Evolutionary conservation across 768 basidiomycete species (phyloP).

Genomic region (Tricholoma hemisulphureum): DNA sequence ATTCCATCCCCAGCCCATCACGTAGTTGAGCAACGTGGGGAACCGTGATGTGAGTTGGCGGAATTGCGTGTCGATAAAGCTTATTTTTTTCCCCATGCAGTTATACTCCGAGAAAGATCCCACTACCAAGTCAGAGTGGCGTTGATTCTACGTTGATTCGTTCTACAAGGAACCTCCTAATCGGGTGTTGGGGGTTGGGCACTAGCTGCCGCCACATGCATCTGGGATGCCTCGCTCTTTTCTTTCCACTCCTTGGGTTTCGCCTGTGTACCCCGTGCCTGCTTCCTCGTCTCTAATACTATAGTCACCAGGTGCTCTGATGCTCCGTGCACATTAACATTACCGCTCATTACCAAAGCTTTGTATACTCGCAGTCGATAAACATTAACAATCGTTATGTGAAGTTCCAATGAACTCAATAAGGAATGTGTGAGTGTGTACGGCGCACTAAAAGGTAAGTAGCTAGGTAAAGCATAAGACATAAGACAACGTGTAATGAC

Average conservation of each 20-base stretch:
- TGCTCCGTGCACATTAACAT: background rate
- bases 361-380: too few species aligned
- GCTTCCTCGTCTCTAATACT: background rate
- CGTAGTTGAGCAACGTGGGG: conserved; percentile 26
- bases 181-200: background rate
- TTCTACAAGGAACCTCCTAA: background rate
- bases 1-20: conserved; percentile 69
- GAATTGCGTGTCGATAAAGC: background rate
- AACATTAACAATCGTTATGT: too few species aligned
- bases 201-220: background rate
- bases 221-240: background rate
- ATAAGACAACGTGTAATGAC: background rate
- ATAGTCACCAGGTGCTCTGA: background rate
- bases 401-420: background rate
- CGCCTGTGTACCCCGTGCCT: background rate
- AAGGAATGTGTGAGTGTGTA: conserved; percentile 2
- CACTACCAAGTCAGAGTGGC: background rate
- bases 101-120: background rate
- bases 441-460: background rate
- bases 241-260: background rate
- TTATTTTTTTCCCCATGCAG: background rate
- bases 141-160: background rate
- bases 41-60: background rate
- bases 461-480: background rate
- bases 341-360: background rate